Percentiles rank a stretch among this genome's conserved stretches.
Conservation (phyloP, 106 monocot species). For the Dactylorhiza incarnata region DNA sequence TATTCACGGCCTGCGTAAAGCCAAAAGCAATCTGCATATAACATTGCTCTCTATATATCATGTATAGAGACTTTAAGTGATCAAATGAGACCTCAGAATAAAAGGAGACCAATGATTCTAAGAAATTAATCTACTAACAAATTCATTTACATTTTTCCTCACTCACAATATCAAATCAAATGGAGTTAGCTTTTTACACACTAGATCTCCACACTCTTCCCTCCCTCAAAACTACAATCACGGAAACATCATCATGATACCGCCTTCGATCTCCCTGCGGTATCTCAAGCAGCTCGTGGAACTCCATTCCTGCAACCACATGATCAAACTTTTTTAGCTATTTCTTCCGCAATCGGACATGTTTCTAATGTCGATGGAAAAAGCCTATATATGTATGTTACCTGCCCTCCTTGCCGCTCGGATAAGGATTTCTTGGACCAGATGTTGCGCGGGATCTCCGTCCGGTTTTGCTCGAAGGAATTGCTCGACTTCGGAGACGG, state of each 20-base stretch:
- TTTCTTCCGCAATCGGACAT: background rate
- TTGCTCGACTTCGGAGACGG: constrained; percentile 83
- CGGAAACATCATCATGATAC: constrained; percentile 96
- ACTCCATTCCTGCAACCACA: constrained; percentile 64
- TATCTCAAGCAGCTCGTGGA: constrained; percentile 87
- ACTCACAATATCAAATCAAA: too few relatives aligned
- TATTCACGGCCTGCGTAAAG: too few relatives aligned
- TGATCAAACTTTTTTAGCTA: background rate
- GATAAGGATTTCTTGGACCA: constrained; percentile 72
- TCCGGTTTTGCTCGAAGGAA: constrained; percentile 88
- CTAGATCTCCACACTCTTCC: constrained; percentile 89
- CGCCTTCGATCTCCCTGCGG: constrained; percentile 94
- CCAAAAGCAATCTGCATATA: too few relatives aligned
- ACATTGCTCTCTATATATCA: too few relatives aligned
- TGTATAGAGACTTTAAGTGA: too few relatives aligned
- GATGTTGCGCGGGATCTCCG: constrained; percentile 96
- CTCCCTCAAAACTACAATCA: constrained; percentile 92
- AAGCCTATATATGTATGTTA: constrained; percentile 5
- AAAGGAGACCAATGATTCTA: too few relatives aligned
- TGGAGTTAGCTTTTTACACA: too few relatives aligned
- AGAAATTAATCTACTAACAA: too few relatives aligned
- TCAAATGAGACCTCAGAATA: too few relatives aligned
- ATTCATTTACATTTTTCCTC: too few relatives aligned
- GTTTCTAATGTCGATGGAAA: background rate
- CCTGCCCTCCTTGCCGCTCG: constrained; percentile 95